Conservation (phyloP, 768 basidiomycete genomes). For the Gyrodon lividus region DNA sequence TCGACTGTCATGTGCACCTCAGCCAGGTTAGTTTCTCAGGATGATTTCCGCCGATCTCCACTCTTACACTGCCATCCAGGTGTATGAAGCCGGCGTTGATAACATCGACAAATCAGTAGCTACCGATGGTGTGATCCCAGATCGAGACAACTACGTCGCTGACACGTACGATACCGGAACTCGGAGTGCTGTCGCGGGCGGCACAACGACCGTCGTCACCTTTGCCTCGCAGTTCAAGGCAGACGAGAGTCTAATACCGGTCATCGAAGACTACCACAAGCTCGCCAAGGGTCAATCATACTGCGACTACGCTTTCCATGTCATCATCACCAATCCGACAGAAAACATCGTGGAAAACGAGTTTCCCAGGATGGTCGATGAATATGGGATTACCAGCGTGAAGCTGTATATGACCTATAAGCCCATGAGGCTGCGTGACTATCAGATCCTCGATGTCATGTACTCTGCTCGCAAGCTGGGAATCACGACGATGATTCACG, state of each 20-base stretch:
- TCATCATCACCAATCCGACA: conserved; percentile 35
- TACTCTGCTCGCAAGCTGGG: conserved; percentile 23
- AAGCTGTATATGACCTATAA: conserved; percentile 39
- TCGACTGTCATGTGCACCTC: conserved; percentile 39
- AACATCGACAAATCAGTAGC: conserved; percentile 1
- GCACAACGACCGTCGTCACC: conserved; percentile 36
- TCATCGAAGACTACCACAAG: conserved; percentile 34
- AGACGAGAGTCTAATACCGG: conserved; percentile 20
- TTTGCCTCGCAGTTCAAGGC: conserved; percentile 32
- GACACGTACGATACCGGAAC: conserved; percentile 35
- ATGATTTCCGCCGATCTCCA: background rate
- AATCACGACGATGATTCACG: conserved; percentile 19
- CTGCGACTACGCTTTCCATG: conserved; percentile 35
- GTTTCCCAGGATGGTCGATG: conserved; percentile 31
- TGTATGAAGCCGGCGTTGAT: conserved; percentile 4
- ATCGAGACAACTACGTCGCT: conserved; percentile 13
- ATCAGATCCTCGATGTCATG: conserved; percentile 33
- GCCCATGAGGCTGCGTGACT: conserved; percentile 31
- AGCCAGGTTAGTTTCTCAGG: conserved; percentile 19
- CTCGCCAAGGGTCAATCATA: conserved; percentile 27
- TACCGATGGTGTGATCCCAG: conserved; percentile 6
- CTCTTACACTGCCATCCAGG: background rate
- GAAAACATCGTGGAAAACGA: conserved; percentile 32
- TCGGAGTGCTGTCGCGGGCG: conserved; percentile 31
- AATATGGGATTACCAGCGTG: conserved; percentile 33